Evolutionary conservation across 2,329 filamentous ascomycete genomes (phyloP), one percentile per base, ranked within the genome.

Genomic region (Talaromyces islandicus): DNA sequence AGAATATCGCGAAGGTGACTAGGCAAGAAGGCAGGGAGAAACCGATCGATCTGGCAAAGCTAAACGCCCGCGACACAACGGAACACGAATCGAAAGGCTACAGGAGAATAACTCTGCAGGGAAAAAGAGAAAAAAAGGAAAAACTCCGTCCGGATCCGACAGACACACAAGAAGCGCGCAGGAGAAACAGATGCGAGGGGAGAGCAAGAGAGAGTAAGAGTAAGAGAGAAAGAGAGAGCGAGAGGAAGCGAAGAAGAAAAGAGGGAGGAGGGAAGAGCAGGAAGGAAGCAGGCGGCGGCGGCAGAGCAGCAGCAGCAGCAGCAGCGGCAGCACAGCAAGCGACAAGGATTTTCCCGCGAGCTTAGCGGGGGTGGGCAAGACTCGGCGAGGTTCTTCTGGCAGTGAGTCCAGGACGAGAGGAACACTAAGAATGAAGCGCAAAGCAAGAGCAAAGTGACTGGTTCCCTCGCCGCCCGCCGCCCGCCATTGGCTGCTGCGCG

Each of bases 81-180:
- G 64, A 55, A 63, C 60, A 61, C 64, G 57, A 66, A 67, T 52
- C 24, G 48, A 57, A 58, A 41, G 60, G 60, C 64, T 62, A 64
- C 56, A 63, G 64, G 58, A 63, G 55, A 62, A 66, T 66, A 69
- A 71, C 29, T 65, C 65, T 68, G 65, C 63, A 61, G 65, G 69
- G 56, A 54, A 54, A 64, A 56, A 68, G 64, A 62, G 62, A 59
- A 56, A 64, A 62, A 62, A 60, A 61, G 63, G 43, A 65, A 59
- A 60, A 64, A 58, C 51, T 61, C 54, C 46, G 56, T 51, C 27
- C 48, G 54, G 41, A 54, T 55, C 50, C 52, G 52, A 48, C 38
- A 56, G 50, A 53, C 38, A 41, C 52, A 60, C 53, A 61, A 62
- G 43, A 38, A 32, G 59, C 55, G 54, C 62, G 64, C 59, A 57